phyloP scores from a whole-genome alignment of 371 early-diverging fungal genomes.

The Gilbertella persicaria region DNA sequence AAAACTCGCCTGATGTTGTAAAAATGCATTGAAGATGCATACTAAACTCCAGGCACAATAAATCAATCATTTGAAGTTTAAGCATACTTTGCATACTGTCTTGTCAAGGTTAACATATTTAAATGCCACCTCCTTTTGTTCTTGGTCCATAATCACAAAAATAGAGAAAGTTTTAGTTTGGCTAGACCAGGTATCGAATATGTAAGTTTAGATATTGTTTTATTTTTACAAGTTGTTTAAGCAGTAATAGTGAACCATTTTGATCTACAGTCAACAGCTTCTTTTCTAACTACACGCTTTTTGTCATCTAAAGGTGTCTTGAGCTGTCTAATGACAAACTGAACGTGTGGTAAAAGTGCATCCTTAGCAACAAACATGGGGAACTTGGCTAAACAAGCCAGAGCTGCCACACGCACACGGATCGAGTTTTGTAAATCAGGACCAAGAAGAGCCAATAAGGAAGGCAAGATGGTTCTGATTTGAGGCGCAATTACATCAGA shows the following conservation, averaged over 20 bases:
- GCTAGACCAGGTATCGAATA: too few relatives aligned
- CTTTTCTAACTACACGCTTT: conserved; percentile 85
- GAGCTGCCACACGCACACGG: conserved; percentile 68
- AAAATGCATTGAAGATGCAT: too few relatives aligned
- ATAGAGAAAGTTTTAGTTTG: too few relatives aligned
- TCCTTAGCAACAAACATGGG: conserved; percentile 64
- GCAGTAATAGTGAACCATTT: conserved; percentile 64
- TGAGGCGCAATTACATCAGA: conserved; percentile 64
- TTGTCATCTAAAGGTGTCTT: conserved; percentile 77
- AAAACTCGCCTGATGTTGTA: too few relatives aligned
- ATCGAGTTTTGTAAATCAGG: conserved; percentile 38
- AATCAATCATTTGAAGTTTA: too few relatives aligned
- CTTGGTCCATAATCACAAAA: too few relatives aligned
- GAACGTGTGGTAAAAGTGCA: conserved; percentile 63
- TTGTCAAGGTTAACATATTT: too few relatives aligned
- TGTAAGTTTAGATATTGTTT: too few relatives aligned
- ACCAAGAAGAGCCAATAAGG: conserved; percentile 46
- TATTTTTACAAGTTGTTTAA: neutral
- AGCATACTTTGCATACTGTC: too few relatives aligned
- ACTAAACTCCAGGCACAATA: too few relatives aligned
- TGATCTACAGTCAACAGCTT: conserved; percentile 84
- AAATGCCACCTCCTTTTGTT: too few relatives aligned
- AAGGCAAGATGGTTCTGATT: conserved; percentile 50
- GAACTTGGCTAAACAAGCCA: conserved; percentile 69
- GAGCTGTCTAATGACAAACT: conserved; percentile 63